A percentile compares a stretch with the other conserved stretches of the same genome.
Conservation (phyloP, 768 basidiomycete genomes). For the Xanthoconium stramineum region DNA sequence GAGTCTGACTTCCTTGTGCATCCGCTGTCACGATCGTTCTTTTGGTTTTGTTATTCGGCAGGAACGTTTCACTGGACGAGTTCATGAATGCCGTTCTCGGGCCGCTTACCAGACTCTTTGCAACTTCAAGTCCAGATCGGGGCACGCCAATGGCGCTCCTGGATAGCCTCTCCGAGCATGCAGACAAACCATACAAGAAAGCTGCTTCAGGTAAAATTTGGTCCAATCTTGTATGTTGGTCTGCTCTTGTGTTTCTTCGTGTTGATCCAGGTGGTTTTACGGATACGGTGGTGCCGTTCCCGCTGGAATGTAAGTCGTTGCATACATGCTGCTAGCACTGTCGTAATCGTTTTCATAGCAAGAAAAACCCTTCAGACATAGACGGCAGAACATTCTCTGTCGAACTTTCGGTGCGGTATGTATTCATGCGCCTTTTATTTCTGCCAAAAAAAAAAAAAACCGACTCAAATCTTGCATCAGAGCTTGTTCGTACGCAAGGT, state of each 20-base stretch:
- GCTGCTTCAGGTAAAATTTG: slow-evolving; percentile 85
- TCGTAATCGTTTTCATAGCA: not conserved
- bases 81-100: slow-evolving; percentile 66
- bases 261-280: slow-evolving; percentile 58
- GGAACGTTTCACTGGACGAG: slow-evolving; percentile 63
- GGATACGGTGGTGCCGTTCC: slow-evolving; percentile 62
- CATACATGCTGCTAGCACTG: not conserved
- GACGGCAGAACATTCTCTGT: not conserved
- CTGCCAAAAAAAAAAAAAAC: not conserved
- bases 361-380: not conserved
- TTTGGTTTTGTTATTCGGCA: slow-evolving; percentile 78
- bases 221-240: slow-evolving; percentile 72
- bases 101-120: slow-evolving; percentile 80
- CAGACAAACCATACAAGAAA: slow-evolving; percentile 83
- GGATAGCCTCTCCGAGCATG: slow-evolving; percentile 79
- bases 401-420: not conserved
- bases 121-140: slow-evolving; percentile 89
- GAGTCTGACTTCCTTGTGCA: slow-evolving; percentile 82
- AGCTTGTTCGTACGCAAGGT: not conserved
- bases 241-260: not conserved
- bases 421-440: not conserved
- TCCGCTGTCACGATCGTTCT: slow-evolving; percentile 78
- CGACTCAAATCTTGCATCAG: not conserved
- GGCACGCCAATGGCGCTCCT: slow-evolving; percentile 93
- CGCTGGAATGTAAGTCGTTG: not conserved